Evolutionary conservation across 352 stramenopile genomes (phyloP), one percentile per base, ranked within the genome.

Genomic region (Pseudoperonospora humuli): DNA sequence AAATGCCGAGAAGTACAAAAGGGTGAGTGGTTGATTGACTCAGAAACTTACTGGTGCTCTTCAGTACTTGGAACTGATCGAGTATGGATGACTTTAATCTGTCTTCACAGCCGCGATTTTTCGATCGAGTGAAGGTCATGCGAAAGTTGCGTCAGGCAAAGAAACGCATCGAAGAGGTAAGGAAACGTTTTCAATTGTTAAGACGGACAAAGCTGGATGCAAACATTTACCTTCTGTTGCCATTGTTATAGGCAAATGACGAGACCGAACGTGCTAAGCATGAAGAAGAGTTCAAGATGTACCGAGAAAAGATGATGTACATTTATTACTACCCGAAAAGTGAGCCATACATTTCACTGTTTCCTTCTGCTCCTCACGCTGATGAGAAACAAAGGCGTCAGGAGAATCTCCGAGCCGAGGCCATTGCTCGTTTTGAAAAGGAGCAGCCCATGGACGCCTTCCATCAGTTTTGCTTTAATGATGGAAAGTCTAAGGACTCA

Each of bases 101-200:
- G n/a, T n/a, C n/a, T n/a, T n/a, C n/a, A n/a, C n/a, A 89, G 77
- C 70, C 77, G 5, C 75, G 77, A 3, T 90, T 90, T 52, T 84
- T 90, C 27, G 77, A 90, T 44, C 77, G 77, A 33, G 73, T 90
- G 32, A 90, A 90, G 59, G 58, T 90, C 27, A 87, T 87, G 75
- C 75, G 77, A 20, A 90, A 87, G 56, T 51, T 90, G 39, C 68
- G 74, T 36, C 71, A 87, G 37, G 57, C 65, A 3, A 68, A 86
- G 37, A 57, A 44, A 0, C 50, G 60, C 5, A 33, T 85, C 31
- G 69, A 85, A 10, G 51, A 77, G 40, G 73, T 82, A 35, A 43
- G 32, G 23, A 26, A 24, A 3, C 14, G 27, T 50, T 34, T 33
- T 29, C 2, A 19, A 23, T 13, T 29, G 14, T 19, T 23, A 32